These are phyloP conservation scores for Sistotremastrum niveocremeum DNA, from an alignment of 768 basidiomycete genomes.

Conservation along the genomic window DNA sequence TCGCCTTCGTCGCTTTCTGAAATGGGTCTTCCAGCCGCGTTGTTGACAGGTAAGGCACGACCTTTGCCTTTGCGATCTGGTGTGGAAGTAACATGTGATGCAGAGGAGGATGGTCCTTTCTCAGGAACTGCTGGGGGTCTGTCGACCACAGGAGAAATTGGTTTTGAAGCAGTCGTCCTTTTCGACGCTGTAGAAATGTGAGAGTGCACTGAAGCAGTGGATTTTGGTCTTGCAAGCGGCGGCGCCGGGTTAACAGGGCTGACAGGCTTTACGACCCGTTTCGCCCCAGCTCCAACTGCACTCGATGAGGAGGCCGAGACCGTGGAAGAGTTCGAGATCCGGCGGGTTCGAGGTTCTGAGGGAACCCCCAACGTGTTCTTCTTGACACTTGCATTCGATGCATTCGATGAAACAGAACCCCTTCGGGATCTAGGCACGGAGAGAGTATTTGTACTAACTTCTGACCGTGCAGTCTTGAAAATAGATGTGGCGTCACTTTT, in stretches of 20 bases:
- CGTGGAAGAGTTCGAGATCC: conserved; percentile 9
- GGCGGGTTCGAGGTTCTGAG: background rate
- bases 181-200: conserved; percentile 10
- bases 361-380: conserved; percentile 12
- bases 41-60: conserved; percentile 5
- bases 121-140: too few species aligned
- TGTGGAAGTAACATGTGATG: background rate
- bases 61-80: conserved; percentile 10
- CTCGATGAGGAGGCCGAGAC: conserved; percentile 4
- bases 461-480: conserved; percentile 33
- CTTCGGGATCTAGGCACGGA: conserved; percentile 18
- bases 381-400: conserved; percentile 17
- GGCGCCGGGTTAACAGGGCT: background rate
- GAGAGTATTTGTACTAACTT: conserved; percentile 16
- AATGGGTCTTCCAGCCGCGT: conserved; percentile 5
- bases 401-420: conserved; percentile 18
- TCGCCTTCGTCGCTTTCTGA: too few species aligned
- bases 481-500: conserved; percentile 26
- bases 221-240: conserved; percentile 8
- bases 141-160: conserved; percentile 3
- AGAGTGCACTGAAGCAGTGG: conserved; percentile 17
- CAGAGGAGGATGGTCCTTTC: too few species aligned
- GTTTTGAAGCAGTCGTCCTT: background rate
- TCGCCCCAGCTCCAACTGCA: background rate
- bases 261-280: background rate